These are phyloP conservation scores for Aspergillus biplanus DNA, from an alignment of 495 filamentous ascomycete species.

Conservation along the genomic window DNA sequence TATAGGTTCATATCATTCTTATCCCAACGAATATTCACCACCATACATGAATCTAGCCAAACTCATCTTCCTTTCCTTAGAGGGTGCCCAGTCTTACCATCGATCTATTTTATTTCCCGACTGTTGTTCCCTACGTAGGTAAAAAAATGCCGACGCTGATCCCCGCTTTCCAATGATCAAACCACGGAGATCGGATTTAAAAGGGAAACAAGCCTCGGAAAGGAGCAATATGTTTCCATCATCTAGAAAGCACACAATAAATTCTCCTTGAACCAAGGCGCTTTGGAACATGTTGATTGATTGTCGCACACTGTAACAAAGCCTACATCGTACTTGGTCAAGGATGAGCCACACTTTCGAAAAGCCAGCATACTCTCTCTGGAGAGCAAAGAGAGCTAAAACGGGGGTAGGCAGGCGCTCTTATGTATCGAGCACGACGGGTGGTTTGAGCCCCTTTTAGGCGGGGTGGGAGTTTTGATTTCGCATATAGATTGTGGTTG, in stretches of 20 bases:
- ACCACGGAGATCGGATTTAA: too few relatives aligned
- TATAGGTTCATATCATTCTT: not conserved
- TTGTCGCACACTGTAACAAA: not conserved
- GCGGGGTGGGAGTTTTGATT: too few relatives aligned
- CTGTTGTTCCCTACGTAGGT: too few relatives aligned
- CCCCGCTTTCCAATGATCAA: too few relatives aligned
- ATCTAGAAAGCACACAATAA: too few relatives aligned
- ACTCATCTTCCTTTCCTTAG: not conserved
- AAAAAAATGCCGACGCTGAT: too few relatives aligned
- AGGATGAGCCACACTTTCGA: not conserved
- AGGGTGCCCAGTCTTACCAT: not conserved
- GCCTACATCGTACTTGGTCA: constrained; percentile 2
- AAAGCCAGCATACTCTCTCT: not conserved
- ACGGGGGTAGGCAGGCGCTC: not conserved
- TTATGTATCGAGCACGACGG: not conserved
- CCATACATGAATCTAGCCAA: not conserved
- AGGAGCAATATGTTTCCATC: too few relatives aligned
- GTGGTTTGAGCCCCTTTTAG: too few relatives aligned
- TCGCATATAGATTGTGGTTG: not conserved
- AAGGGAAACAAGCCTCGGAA: too few relatives aligned
- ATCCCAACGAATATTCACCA: not conserved
- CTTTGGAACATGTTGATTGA: not conserved
- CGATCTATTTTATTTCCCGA: too few relatives aligned
- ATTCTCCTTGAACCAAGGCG: not conserved
- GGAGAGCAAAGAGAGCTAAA: too few relatives aligned